phyloP scores from a whole-genome alignment of 805 yeast species.

The Candida manassasensis region DNA sequence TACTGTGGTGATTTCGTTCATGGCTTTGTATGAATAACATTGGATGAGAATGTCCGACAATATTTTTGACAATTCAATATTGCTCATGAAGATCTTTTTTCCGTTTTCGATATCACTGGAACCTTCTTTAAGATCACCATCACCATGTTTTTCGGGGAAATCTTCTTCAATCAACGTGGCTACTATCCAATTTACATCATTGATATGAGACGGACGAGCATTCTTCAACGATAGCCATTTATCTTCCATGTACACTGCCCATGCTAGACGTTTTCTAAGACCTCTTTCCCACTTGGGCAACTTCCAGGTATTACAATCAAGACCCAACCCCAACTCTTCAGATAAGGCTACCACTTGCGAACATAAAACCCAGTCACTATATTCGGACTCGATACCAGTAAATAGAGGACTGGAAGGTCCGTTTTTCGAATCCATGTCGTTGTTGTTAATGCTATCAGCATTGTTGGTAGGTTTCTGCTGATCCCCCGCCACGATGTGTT shows the following conservation, averaged over 20 bases:
- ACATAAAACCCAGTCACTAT: constrained; percentile 78
- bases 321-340: constrained; percentile 85
- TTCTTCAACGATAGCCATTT: constrained; percentile 85
- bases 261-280: constrained; percentile 78
- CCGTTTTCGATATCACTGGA: constrained; percentile 71
- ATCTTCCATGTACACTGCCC: constrained; percentile 94
- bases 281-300: constrained; percentile 95
- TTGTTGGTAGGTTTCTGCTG: constrained; percentile 9
- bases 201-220: constrained; percentile 77
- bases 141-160: constrained; percentile 67
- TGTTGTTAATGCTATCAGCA: constrained; percentile 2
- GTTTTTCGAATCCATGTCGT: neutral
- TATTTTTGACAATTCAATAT: constrained; percentile 62
- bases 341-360: constrained; percentile 84
- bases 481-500: constrained; percentile 27
- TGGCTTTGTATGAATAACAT: constrained; percentile 68
- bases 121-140: constrained; percentile 48
- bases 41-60: constrained; percentile 67
- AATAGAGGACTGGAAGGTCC: neutral
- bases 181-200: constrained; percentile 77
- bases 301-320: constrained; percentile 89
- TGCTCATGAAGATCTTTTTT: constrained; percentile 59
- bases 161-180: constrained; percentile 64
- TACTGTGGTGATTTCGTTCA: constrained; percentile 50
- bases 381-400: constrained; percentile 30